Conservation (phyloP, 2,329 filamentous ascomycete species). For the Ceratocystis harringtonii region DNA sequence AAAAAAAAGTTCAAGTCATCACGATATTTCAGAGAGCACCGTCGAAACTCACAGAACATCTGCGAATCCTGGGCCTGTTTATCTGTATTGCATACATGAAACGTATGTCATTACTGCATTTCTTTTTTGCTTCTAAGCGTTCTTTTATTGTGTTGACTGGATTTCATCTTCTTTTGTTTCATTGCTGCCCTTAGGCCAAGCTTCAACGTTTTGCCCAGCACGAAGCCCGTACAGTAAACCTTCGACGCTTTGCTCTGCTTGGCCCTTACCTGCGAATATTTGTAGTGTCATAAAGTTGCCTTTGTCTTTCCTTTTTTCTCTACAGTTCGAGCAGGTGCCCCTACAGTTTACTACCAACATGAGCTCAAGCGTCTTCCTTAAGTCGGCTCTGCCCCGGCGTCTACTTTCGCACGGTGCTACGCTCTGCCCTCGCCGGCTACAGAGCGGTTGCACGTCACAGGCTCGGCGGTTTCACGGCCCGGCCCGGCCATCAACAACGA, state of each 20-base stretch:
- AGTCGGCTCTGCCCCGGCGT: slow-evolving; percentile 33
- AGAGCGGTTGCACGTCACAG: slow-evolving; percentile 27
- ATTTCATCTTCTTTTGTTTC: too few relatives aligned
- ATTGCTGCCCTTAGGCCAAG: too few relatives aligned
- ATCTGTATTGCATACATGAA: not conserved
- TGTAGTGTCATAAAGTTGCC: not conserved
- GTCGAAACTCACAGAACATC: slow-evolving; percentile 15
- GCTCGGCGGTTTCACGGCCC: slow-evolving; percentile 22
- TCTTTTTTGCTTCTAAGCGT: slow-evolving; percentile 7
- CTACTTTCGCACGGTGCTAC: slow-evolving; percentile 30
- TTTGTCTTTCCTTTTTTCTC: not conserved
- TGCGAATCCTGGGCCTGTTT: slow-evolving; percentile 10
- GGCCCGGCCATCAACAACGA: slow-evolving; percentile 8
- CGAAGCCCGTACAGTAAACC: too few relatives aligned
- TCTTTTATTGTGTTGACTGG: not conserved
- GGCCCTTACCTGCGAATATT: too few relatives aligned
- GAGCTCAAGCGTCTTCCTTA: slow-evolving; percentile 35
- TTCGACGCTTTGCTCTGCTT: too few relatives aligned
- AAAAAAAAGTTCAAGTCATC: slow-evolving; percentile 15
- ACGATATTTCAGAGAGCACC: slow-evolving; percentile 7
- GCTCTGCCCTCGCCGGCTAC: slow-evolving; percentile 29
- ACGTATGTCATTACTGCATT: not conserved
- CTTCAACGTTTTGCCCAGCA: too few relatives aligned
- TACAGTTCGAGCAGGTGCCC: not conserved
- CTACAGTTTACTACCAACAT: slow-evolving; percentile 23